Conservation (phyloP, 768 basidiomycete species). For the Phylloporus scabripes region DNA sequence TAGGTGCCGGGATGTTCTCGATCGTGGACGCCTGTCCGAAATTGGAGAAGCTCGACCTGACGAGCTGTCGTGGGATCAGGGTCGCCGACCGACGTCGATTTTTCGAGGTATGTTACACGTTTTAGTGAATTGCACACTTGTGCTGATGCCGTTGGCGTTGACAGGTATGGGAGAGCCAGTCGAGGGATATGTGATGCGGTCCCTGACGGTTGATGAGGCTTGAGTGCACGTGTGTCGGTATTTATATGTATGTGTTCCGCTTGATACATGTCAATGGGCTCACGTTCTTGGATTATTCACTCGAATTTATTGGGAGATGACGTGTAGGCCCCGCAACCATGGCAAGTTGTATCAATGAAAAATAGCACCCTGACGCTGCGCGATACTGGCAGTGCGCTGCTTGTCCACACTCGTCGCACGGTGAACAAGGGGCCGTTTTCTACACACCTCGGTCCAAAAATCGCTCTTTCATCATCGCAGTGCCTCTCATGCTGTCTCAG, state of each 20-base stretch:
- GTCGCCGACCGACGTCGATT: constrained; percentile 58
- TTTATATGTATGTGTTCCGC: background rate
- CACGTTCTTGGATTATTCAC: background rate
- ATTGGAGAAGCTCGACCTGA: constrained; percentile 54
- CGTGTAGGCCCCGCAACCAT: background rate
- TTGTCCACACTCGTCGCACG: too few relatives aligned
- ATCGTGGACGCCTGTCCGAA: constrained; percentile 54
- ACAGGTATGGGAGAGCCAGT: constrained; percentile 26
- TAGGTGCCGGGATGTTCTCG: constrained; percentile 49
- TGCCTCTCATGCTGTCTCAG: background rate
- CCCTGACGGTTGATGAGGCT: background rate
- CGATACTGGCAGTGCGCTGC: too few relatives aligned
- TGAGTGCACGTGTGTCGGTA: background rate
- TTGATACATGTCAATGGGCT: background rate
- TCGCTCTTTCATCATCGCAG: background rate
- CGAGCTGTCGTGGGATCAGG: constrained; percentile 58
- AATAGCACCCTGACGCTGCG: too few relatives aligned
- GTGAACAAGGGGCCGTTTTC: too few relatives aligned
- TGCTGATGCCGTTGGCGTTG: background rate
- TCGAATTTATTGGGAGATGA: background rate
- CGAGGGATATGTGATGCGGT: background rate
- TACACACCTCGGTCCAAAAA: too few relatives aligned
- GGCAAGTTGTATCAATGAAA: too few relatives aligned
- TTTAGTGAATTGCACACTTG: constrained; percentile 7
- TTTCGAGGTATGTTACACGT: constrained; percentile 43